A percentile compares a stretch with the other conserved stretches of the same genome.
phyloP scores from a whole-genome alignment of 2,329 filamentous ascomycete species.

The Chaetomium olivaceum region DNA sequence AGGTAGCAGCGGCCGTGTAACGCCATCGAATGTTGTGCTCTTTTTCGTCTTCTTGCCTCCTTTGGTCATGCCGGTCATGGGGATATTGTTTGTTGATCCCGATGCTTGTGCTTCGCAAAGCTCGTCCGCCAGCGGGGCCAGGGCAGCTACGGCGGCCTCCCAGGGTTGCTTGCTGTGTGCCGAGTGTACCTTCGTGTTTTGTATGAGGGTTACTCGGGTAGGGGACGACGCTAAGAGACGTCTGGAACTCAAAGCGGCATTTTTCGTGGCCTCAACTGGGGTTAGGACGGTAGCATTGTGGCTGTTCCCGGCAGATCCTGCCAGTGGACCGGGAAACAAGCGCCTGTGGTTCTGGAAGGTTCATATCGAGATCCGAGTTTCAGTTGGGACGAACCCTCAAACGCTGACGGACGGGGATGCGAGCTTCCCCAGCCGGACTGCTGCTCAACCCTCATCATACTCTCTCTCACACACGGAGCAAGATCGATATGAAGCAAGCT shows the following conservation, averaged over 20 bases:
- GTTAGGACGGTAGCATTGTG: conserved; percentile 12
- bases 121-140: not conserved
- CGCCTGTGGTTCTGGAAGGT: not conserved
- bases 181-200: not conserved
- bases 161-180: not conserved
- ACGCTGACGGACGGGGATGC: not conserved
- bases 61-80: not conserved
- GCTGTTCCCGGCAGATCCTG: conserved; percentile 7
- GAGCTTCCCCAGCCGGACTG: not conserved
- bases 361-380: not conserved
- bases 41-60: not conserved
- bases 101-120: not conserved
- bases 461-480: not conserved
- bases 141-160: conserved; percentile 20
- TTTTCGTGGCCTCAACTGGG: conserved; percentile 5
- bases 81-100: not conserved
- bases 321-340: not conserved
- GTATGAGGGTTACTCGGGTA: not conserved
- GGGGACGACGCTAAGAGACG: not conserved
- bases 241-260: conserved; percentile 12
- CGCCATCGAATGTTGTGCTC: not conserved
- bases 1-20: not conserved
- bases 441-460: not conserved
- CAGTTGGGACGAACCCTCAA: no score
- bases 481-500: conserved; percentile 1